Conservation (phyloP, 257 asterid genomes). For the Solanum bulbocastanum region DNA sequence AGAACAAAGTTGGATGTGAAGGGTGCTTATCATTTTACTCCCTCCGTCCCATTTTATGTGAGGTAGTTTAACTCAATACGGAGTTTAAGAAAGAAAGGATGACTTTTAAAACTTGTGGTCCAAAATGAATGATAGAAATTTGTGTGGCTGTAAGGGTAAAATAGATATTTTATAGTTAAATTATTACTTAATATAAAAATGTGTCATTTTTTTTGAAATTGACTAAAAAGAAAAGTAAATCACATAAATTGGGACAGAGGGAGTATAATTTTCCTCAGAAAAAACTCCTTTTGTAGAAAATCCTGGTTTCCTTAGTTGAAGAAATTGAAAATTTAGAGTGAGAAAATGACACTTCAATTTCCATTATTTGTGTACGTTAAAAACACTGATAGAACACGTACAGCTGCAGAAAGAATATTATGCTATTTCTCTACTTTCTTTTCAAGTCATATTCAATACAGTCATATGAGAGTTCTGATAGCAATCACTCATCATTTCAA, state of each 20-base stretch:
- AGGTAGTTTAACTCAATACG: no score
- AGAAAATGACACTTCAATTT: background rate
- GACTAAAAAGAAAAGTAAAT: no score
- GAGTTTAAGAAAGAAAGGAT: no score
- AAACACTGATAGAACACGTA: background rate
- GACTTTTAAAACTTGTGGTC: no score
- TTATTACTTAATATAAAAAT: no score
- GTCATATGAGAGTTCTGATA: background rate
- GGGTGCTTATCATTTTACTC: background rate
- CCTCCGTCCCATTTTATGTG: no score
- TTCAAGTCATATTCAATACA: background rate
- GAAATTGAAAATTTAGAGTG: background rate
- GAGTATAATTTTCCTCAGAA: background rate
- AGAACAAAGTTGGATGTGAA: background rate
- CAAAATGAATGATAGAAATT: no score
- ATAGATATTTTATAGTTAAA: no score
- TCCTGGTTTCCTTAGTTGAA: background rate
- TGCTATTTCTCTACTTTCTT: background rate
- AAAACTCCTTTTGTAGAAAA: background rate
- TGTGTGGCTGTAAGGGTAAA: no score
- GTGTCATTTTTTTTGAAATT: no score
- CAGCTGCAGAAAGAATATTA: background rate
- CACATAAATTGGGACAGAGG: no score
- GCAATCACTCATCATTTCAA: background rate
- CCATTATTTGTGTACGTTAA: background rate